Evolutionary conservation across 257 asterid genomes (phyloP), one percentile per base, ranked within the genome.

Genomic region (Petunia axillaris): DNA sequence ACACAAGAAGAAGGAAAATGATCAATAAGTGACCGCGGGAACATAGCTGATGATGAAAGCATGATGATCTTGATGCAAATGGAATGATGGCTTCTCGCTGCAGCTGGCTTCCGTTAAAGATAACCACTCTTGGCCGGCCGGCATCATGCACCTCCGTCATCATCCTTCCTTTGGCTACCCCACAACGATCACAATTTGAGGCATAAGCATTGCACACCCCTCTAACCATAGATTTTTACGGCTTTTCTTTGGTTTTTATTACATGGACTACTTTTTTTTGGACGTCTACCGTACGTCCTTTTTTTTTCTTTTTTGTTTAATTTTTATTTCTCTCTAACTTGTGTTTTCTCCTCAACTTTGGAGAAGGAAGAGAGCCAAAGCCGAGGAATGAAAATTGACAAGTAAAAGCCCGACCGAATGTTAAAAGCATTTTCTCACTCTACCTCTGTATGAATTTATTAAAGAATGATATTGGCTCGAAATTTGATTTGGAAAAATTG

Each of bases 101-200:
- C 38, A 10, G 25, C 25, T 25, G 64, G 35, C 25, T 11, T 59
- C 65, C 65, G 65, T 59, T 9, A 59, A 59, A 10, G 25, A 25
- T 48, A 2, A 40, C 40, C 40, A 70, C 77, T 70, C 25, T 41
- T 70, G 77, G 15, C 60, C 44, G 62, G 62, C 44, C 77, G 60
- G 60, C 59, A 71, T 48, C 62, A 2, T 71, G 44, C 77, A 71
- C 62, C 77, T 71, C 77, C 62, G 77, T 71, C 77, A 71, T 71
- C 77, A 71, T 71, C 77, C 77, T 71, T 71, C 60, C 62, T 71
- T 50, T 71, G 77, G 60, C 62, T 71, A 50, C 57, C 57, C 77
- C 77, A 48, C 77, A 71, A 35, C 60, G 50, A 5, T 6, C 77
- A 48, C 35, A 14, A 50, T 71, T 71, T 50, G 77, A 48, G 77